Evolutionary conservation across 2,329 filamentous ascomycete genomes (phyloP).

Genomic region (Microsporum audouinii): DNA sequence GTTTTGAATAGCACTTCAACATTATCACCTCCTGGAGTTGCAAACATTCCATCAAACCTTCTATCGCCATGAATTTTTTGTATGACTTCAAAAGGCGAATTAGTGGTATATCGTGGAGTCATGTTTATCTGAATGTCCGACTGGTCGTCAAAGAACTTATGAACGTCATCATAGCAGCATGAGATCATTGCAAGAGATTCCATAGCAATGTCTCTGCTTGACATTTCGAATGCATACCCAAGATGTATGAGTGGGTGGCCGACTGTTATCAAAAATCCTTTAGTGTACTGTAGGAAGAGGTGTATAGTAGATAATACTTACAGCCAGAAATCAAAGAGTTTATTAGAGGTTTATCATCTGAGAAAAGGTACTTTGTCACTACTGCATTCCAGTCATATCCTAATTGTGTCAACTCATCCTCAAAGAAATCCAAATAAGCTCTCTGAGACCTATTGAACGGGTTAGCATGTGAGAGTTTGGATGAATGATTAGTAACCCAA

Average conservation of each 20-base stretch:
- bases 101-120: constrained; percentile 45
- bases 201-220: constrained; percentile 73
- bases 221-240: constrained; percentile 83
- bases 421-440: constrained; percentile 89
- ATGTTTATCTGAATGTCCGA: constrained; percentile 48
- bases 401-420: constrained; percentile 69
- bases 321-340: constrained; percentile 68
- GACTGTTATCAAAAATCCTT: constrained; percentile 40
- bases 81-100: constrained; percentile 59
- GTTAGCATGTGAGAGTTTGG: background rate
- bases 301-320: constrained; percentile 37
- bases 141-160: constrained; percentile 58
- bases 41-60: constrained; percentile 57
- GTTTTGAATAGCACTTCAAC: constrained; percentile 56
- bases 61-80: constrained; percentile 56
- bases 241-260: constrained; percentile 90
- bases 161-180: constrained; percentile 46
- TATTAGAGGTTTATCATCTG: constrained; percentile 58
- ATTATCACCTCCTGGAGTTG: constrained; percentile 49
- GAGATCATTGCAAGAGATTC: constrained; percentile 66
- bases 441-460: constrained; percentile 56
- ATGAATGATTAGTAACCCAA: background rate
- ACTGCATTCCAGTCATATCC: constrained; percentile 77
- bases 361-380: constrained; percentile 62
- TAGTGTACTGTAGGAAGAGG: background rate